Base-by-base conservation (phyloP, 148 eudicot species). In the Cornus florida region DNA sequence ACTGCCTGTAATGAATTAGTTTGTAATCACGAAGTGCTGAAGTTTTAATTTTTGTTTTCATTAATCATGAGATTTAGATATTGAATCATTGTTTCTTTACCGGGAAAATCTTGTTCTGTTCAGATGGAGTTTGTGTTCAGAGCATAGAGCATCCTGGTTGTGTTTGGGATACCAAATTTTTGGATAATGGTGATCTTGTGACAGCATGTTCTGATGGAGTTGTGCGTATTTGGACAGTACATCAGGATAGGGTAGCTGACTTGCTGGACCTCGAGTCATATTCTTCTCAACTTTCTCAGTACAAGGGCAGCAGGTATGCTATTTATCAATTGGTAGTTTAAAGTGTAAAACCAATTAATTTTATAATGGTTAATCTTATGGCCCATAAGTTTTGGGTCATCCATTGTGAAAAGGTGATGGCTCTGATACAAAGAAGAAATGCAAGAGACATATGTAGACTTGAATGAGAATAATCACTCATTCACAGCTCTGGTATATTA, bases 121-220 rank as follows among this genome's bases (percentile, higher is more conserved):
- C 87, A 97, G 99, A 97, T 88, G 98, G 96, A 79, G 87, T 82
- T 75, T 94, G 97, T 84, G 86, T 94, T 70, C 97, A 97, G 80
- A 94, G 90, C 87, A 83, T 97, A 83, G 99, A 97, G 85, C 99
- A 97, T 82, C 99, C 99, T 69, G 99, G 99, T 39, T 97, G 98
- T 88, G 96, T 97, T 74, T 97, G 99, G 99, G 98, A 97, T 89
- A 92, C 88, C 76, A 97, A 97, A 73, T 94, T 97, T 84, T 82
- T 97, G 91, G 95, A 86, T 78, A 97, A 92, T 83, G 98, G 98
- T 53, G 98, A 97, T 80, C 77, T 97, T 83, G 94, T 90, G 57
- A 97, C 98, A 2, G 98, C 97, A 78, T 97, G 99, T 79, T 94
- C 98, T 38, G 99, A 97, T 82, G 97, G 98, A 66, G 86, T 91